Evolutionary conservation across 2,329 filamentous ascomycete genomes (phyloP), one percentile per base, ranked within the genome.

Genomic region (Stagonosporopsis chrysanthemi): DNA sequence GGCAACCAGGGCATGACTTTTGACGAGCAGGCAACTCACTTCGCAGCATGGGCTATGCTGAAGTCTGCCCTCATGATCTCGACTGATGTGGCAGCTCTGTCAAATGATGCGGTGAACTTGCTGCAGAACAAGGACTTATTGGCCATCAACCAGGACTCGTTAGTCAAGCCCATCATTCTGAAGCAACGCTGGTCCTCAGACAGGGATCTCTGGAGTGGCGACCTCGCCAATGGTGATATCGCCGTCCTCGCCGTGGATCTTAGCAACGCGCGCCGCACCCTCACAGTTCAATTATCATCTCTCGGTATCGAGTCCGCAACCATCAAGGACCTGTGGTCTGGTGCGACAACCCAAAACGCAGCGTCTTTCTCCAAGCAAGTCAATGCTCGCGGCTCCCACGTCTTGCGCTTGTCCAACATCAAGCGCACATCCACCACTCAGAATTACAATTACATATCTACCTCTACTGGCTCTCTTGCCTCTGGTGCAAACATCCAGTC

Each of bases 21-120:
- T 17, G 64, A 66, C 36, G 64, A 66, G 49, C 62, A 66, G 46
- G 60, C 64, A n/a, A 66, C 64, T 6, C 62, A 66, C 31, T 66
- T 66, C 4, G 64, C 64, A 2, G 56, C 58, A 3, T 66, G 64
- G 64, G 64, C 64, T 17, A 66, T 66, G 64, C 46, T 66, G 14
- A 66, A 65, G 46, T 65, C 64, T 8, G 64, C 62, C 23, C 60
- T 66, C 8, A 65, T 66, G 62, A 61, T 66, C 17, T 65, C 62
- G 1, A 65, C 64, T 8, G 60, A 66, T 14, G 49, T 66, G 2
- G 12, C 60, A 1, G 52, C 58, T 29, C 29, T 65, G 23, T 66
- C 64, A 0, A 40, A 50, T 6, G 53, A 56, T 2, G 19, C 60
- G 6, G 60, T 65, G 17, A 59, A 63, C 17, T 51, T 66, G 14